Percentiles rank a stretch among this genome's conserved stretches.
Evolutionary conservation across 2,329 filamentous ascomycete genomes (phyloP).

Genomic region (Xylaria sp.): DNA sequence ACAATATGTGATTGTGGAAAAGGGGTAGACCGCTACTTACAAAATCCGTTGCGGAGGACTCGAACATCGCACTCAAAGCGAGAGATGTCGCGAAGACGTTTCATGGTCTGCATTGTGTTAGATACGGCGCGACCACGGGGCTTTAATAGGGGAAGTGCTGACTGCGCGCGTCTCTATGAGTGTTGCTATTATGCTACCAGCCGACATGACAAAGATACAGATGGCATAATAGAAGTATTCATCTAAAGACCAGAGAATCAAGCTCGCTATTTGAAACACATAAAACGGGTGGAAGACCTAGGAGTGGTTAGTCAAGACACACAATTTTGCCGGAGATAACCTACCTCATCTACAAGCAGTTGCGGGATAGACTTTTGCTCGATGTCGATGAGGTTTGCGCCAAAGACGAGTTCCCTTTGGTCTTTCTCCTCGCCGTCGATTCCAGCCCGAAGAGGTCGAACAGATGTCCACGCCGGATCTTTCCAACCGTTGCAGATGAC

Average conservation of each 20-base stretch:
- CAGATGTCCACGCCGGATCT: slow-evolving; percentile 84
- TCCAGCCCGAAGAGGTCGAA: slow-evolving; percentile 73
- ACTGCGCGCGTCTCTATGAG: slow-evolving; percentile 86
- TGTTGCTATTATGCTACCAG: slow-evolving; percentile 87
- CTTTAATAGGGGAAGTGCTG: slow-evolving; percentile 39
- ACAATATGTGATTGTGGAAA: not conserved
- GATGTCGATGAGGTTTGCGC: slow-evolving; percentile 88
- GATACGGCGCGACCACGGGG: not conserved
- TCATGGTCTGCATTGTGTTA: slow-evolving; percentile 70
- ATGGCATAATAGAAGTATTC: slow-evolving; percentile 97
- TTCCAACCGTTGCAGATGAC: slow-evolving; percentile 88
- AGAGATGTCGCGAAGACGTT: slow-evolving; percentile 85
- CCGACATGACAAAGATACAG: slow-evolving; percentile 93
- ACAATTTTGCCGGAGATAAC: slow-evolving; percentile 10
- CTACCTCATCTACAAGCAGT: slow-evolving; percentile 84
- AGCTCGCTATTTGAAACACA: slow-evolving; percentile 93
- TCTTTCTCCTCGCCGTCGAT: slow-evolving; percentile 88
- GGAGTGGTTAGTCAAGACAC: slow-evolving; percentile 23
- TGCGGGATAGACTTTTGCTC: slow-evolving; percentile 83
- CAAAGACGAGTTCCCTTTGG: slow-evolving; percentile 83
- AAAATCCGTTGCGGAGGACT: slow-evolving; percentile 92
- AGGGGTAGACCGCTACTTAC: slow-evolving; percentile 49
- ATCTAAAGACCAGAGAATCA: slow-evolving; percentile 92
- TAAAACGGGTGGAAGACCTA: slow-evolving; percentile 96
- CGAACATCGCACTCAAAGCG: slow-evolving; percentile 94